Evolutionary conservation across 1,284 basidiomycete genomes (phyloP).

Genomic region (Leccinum insolens): DNA sequence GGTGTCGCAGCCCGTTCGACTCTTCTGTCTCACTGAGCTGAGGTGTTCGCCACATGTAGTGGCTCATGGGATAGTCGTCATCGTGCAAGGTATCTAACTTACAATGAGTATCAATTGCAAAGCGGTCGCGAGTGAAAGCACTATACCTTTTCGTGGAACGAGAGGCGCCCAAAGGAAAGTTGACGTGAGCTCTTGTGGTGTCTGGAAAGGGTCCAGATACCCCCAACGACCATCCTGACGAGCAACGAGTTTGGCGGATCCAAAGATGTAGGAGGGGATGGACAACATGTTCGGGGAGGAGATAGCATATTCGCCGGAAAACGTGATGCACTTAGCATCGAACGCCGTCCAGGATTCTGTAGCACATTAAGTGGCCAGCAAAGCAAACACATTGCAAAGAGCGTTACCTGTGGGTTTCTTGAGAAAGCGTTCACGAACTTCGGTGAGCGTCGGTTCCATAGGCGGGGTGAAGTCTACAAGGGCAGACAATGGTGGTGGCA

Average conservation of each 20-base stretch:
- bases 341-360: not conserved
- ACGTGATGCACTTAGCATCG: not conserved
- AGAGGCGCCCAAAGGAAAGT: not conserved
- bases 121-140: too few species aligned
- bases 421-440: too few species aligned
- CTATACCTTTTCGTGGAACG: not conserved
- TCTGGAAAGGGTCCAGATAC: not conserved
- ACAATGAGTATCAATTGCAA: not conserved
- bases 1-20: not conserved
- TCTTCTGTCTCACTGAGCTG: not conserved
- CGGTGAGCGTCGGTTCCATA: too few species aligned
- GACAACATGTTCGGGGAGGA: not conserved
- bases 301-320: not conserved
- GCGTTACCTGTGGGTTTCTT: too few species aligned
- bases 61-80: not conserved
- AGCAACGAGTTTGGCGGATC: not conserved
- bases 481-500: too few species aligned
- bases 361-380: too few species aligned
- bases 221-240: not conserved
- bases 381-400: too few species aligned
- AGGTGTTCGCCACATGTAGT: not conserved
- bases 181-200: not conserved
- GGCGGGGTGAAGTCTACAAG: too few species aligned
- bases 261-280: not conserved
- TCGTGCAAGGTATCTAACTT: too few species aligned